Percentiles rank a stretch among this genome's conserved stretches.
Conservation (phyloP, 2,329 filamentous ascomycete species). For the Epichloe festucae region DNA sequence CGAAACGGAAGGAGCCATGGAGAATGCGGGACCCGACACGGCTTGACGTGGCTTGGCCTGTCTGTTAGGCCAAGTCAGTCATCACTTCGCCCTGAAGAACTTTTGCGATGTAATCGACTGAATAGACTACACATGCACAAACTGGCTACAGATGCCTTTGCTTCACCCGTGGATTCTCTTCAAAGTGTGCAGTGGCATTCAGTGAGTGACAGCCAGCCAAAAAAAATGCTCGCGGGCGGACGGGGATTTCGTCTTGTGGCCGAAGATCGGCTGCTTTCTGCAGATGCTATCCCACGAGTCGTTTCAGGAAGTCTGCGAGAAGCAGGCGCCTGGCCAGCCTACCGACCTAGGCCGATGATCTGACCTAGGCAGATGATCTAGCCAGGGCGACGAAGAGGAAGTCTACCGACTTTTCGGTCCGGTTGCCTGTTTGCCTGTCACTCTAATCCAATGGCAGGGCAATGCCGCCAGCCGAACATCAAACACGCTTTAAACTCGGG, state of each 20-base stretch:
- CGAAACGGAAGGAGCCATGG: constrained; percentile 5
- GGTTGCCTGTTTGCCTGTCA: constrained; percentile 7
- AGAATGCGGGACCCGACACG: constrained; percentile 1
- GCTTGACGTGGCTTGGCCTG: constrained; percentile 5
- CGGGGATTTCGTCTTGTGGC: background rate
- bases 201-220: too few species aligned
- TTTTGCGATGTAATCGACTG: background rate
- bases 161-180: background rate
- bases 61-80: background rate
- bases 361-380: background rate
- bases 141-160: background rate
- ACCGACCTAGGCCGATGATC: background rate
- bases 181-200: background rate
- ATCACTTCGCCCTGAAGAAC: background rate
- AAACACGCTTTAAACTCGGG: constrained; percentile 1
- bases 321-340: background rate
- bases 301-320: background rate
- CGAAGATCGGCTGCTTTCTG: background rate
- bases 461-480: constrained; percentile 7
- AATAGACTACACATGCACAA: background rate
- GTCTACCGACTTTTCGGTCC: constrained; percentile 8
- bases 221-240: background rate
- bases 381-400: background rate
- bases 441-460: constrained; percentile 1
- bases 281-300: background rate